A percentile compares a stretch with the other conserved stretches of the same genome.
Conservation (phyloP, 441 rosid genomes). For the Pelargonium myrrhifolium region DNA sequence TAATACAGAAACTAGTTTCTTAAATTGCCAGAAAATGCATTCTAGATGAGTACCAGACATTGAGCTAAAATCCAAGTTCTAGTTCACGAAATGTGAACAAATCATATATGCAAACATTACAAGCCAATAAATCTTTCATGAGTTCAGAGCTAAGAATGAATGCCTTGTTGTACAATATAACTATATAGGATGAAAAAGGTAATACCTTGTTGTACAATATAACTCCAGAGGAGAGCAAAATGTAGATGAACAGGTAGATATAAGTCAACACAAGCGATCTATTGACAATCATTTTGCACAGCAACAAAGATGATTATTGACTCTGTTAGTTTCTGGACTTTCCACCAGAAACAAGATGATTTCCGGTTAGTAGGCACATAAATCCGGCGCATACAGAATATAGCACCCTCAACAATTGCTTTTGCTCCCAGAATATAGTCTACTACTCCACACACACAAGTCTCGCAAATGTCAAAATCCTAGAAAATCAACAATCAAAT, state of each 20-base stretch:
- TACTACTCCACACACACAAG: no score
- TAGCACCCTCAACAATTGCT: conserved; percentile 14
- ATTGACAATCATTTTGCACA: conserved; percentile 44
- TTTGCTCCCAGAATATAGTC: no score
- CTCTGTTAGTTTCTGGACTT: not conserved
- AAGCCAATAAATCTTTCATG: no score
- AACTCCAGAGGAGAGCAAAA: conserved; percentile 84
- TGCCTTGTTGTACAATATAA: not conserved
- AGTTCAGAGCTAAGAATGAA: no score
- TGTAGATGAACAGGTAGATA: conserved; percentile 73
- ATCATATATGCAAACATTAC: no score
- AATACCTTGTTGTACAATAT: conserved; percentile 91
- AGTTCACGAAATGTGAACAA: no score
- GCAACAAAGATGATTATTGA: conserved; percentile 6
- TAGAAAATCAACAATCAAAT: not conserved
- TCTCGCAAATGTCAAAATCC: conserved; percentile 1
- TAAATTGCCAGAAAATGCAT: no score
- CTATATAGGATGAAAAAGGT: not conserved
- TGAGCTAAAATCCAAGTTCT: not conserved
- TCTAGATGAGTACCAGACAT: not conserved
- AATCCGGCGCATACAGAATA: not conserved
- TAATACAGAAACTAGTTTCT: not conserved
- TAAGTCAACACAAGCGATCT: conserved; percentile 78
- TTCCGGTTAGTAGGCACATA: not conserved
- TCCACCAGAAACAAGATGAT: conserved; percentile 8